phyloP scores from a whole-genome alignment of 1,284 basidiomycete species.

The Cronartium ribicola region DNA sequence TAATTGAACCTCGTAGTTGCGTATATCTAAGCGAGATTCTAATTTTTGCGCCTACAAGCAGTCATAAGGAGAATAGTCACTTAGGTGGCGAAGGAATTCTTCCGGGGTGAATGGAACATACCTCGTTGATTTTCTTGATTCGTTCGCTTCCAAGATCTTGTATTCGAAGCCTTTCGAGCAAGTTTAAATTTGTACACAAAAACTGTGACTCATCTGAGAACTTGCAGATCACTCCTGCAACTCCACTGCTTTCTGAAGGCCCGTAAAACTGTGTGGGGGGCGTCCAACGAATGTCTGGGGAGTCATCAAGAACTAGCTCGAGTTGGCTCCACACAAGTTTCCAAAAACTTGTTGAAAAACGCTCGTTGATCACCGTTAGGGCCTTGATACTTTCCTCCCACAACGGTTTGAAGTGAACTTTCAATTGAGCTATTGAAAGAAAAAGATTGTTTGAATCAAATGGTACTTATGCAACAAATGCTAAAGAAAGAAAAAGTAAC shows the following conservation, averaged over 20 bases:
- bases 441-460: neutral
- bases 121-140: conserved; percentile 62
- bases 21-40: conserved; percentile 66
- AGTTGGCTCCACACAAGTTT: conserved; percentile 56
- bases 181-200: conserved; percentile 34
- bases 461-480: conserved; percentile 7
- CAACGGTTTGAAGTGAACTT: conserved; percentile 80
- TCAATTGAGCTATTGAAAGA: conserved; percentile 64
- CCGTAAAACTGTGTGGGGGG: conserved; percentile 58
- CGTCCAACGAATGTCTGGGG: conserved; percentile 13
- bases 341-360: conserved; percentile 71
- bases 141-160: conserved; percentile 47
- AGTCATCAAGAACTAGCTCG: conserved; percentile 20
- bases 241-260: conserved; percentile 5
- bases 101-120: conserved; percentile 61
- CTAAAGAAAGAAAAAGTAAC: conserved; percentile 48
- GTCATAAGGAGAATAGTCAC: conserved; percentile 14
- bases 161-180: conserved; percentile 14
- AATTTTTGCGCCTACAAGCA: conserved; percentile 59
- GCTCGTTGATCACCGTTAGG: conserved; percentile 60
- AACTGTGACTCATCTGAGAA: conserved; percentile 38
- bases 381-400: conserved; percentile 76
- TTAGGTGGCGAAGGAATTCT: conserved; percentile 47
- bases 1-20: conserved; percentile 74
- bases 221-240: neutral